These are phyloP conservation scores for Phragmites australis DNA, from an alignment of 176 grass and related monocot species.

Conservation along the genomic window DNA sequence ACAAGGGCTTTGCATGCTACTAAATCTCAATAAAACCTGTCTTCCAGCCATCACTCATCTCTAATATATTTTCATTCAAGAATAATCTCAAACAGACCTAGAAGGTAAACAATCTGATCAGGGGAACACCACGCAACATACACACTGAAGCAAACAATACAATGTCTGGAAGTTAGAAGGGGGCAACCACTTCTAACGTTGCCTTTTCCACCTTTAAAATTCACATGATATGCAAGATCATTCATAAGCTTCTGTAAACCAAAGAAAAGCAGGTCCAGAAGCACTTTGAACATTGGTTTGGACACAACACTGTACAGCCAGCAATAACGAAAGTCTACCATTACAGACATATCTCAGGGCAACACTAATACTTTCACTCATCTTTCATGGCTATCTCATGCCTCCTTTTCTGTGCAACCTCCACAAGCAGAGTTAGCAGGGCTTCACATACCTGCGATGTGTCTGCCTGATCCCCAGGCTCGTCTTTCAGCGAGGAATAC, in stretches of 20 bases:
- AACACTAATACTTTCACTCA: slow-evolving; percentile 49
- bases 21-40: no score
- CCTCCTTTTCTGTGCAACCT: slow-evolving; percentile 74
- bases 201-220: slow-evolving; percentile 8
- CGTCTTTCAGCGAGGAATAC: slow-evolving; percentile 72
- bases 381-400: slow-evolving; percentile 79
- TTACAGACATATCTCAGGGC: slow-evolving; percentile 21
- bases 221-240: background rate
- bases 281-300: slow-evolving; percentile 3
- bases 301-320: slow-evolving; percentile 25
- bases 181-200: background rate
- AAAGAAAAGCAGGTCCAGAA: slow-evolving; percentile 18
- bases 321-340: background rate
- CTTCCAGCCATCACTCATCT: background rate
- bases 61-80: background rate
- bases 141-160: background rate
- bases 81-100: background rate
- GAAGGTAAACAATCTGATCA: background rate
- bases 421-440: slow-evolving; percentile 73
- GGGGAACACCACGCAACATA: background rate
- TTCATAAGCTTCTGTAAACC: slow-evolving; percentile 31
- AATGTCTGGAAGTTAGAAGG: background rate
- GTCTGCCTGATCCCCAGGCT: slow-evolving; percentile 58
- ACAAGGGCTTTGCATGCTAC: no score
- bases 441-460: slow-evolving; percentile 86